These are phyloP conservation scores for Adansonia digitata DNA, from an alignment of 345 rosid genomes.

Conservation along the genomic window DNA sequence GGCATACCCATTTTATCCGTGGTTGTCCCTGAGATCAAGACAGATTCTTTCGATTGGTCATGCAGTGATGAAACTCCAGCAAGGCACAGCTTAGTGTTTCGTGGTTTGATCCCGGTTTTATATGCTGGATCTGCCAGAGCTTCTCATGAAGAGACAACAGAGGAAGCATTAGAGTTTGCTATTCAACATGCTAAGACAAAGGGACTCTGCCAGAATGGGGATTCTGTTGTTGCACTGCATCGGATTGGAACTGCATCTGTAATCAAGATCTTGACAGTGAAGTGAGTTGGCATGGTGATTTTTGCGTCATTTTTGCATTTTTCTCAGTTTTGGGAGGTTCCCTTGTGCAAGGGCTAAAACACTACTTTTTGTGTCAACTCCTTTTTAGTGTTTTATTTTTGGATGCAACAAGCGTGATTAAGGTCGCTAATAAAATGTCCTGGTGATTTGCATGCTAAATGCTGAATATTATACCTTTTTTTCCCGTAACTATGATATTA, in stretches of 20 bases:
- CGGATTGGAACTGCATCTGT: slow-evolving; percentile 84
- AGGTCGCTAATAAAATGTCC: not conserved
- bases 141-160: slow-evolving; percentile 83
- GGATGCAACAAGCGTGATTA: not conserved
- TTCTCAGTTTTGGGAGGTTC: not conserved
- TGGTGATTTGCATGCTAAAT: too few relatives aligned
- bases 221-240: slow-evolving; percentile 85
- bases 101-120: slow-evolving; percentile 74
- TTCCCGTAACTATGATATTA: not conserved
- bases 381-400: not conserved
- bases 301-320: not conserved
- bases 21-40: slow-evolving; percentile 84
- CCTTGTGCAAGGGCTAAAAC: not conserved
- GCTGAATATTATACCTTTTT: not conserved
- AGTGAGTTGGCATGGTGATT: slow-evolving; percentile 40
- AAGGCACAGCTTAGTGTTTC: slow-evolving; percentile 83
- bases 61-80: slow-evolving; percentile 91
- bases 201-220: slow-evolving; percentile 75
- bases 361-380: not conserved
- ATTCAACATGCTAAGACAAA: slow-evolving; percentile 58
- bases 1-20: slow-evolving; percentile 83
- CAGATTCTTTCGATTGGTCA: slow-evolving; percentile 87
- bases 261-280: slow-evolving; percentile 87
- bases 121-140: slow-evolving; percentile 93
- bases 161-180: slow-evolving; percentile 84